A percentile compares a stretch with the other conserved stretches of the same genome.
phyloP scores from a whole-genome alignment of 2,329 filamentous ascomycete genomes.

The Pestalotiopsis sp. region DNA sequence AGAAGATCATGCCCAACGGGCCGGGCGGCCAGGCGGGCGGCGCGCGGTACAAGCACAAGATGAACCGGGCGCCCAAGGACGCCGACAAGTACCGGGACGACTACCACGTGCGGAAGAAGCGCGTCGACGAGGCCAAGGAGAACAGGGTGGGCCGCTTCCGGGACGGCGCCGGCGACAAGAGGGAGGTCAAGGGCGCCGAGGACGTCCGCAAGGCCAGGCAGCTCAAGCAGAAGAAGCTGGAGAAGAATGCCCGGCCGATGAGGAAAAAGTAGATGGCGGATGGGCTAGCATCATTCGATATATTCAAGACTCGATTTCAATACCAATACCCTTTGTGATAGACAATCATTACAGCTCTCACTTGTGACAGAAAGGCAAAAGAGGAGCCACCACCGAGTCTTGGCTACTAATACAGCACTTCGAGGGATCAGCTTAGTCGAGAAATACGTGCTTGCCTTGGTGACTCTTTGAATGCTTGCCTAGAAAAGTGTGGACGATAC shows the following conservation, averaged over 20 bases:
- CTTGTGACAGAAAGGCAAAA: too few relatives aligned
- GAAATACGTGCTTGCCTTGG: too few relatives aligned
- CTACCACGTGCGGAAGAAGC: conserved; percentile 88
- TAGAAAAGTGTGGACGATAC: too few relatives aligned
- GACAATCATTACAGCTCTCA: too few relatives aligned
- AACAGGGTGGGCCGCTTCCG: conserved; percentile 76
- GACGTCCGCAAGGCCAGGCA: conserved; percentile 85
- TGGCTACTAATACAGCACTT: too few relatives aligned
- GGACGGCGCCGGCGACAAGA: conserved; percentile 66
- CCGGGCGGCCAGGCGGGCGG: conserved; percentile 39
- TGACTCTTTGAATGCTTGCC: too few relatives aligned
- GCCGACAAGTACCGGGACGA: conserved; percentile 92
- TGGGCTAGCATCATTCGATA: neutral
- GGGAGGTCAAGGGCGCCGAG: conserved; percentile 78
- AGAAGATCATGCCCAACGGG: conserved; percentile 49
- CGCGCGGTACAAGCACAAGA: conserved; percentile 80
- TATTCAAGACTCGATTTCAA: neutral
- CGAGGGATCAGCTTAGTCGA: too few relatives aligned
- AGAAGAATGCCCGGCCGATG: conserved; percentile 84
- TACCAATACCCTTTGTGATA: neutral
- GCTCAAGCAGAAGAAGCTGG: conserved; percentile 73
- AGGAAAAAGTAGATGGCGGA: conserved; percentile 15
- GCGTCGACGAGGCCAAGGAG: conserved; percentile 83
- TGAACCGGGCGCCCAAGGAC: conserved; percentile 86
- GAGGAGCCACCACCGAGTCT: too few relatives aligned